These are phyloP conservation scores for Dactylellina haptotyla DNA, from an alignment of 2,329 filamentous ascomycete species.

Conservation along the genomic window DNA sequence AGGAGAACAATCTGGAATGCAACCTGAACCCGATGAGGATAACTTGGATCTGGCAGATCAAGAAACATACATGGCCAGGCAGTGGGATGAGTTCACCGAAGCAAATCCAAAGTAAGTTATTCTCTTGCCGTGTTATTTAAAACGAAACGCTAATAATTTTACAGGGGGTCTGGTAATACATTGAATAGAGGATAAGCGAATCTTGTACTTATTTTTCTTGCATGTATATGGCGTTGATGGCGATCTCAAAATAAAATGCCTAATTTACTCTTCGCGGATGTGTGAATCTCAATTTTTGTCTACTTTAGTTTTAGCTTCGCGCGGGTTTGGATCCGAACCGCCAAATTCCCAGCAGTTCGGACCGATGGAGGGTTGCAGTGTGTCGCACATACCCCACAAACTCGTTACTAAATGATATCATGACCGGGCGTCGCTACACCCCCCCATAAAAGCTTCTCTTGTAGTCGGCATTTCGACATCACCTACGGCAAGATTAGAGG, in stretches of 20 bases:
- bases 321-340: slow-evolving; percentile 11
- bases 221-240: slow-evolving; percentile 44
- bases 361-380: slow-evolving; percentile 11
- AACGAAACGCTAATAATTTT: no score
- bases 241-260: slow-evolving; percentile 9
- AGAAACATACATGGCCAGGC: slow-evolving; percentile 90
- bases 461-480: no score
- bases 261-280: not conserved
- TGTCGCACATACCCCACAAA: slow-evolving; percentile 49
- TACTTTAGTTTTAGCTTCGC: not conserved
- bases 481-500: no score
- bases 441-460: not conserved
- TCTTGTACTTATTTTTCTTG: slow-evolving; percentile 9
- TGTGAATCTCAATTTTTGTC: not conserved
- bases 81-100: slow-evolving; percentile 95
- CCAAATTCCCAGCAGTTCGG: slow-evolving; percentile 10
- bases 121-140: no score
- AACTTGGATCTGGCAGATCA: slow-evolving; percentile 85
- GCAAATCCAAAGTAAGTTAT: slow-evolving; percentile 75
- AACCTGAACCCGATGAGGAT: slow-evolving; percentile 85
- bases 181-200: slow-evolving; percentile 73
- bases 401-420: slow-evolving; percentile 39
- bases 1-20: slow-evolving; percentile 68
- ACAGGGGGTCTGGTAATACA: slow-evolving; percentile 78
- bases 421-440: not conserved